Evolutionary conservation across 2,329 filamentous ascomycete genomes (phyloP), one percentile per base, ranked within the genome.

Genomic region (Ophiostoma ulmi): DNA sequence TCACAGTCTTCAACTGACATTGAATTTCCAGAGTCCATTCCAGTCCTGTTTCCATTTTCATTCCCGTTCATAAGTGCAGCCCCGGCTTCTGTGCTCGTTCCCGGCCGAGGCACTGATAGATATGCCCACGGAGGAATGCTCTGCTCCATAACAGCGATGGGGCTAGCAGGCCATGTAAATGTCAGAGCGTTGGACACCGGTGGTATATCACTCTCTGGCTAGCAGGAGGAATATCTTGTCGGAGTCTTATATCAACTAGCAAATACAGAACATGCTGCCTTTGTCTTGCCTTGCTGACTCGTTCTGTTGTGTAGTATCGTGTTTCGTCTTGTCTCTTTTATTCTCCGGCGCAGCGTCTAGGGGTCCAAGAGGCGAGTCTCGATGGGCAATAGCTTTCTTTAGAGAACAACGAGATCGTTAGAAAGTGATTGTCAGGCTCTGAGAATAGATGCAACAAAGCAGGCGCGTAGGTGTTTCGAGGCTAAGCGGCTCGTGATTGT

Each of bases 101-200:
- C 67, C 31, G 39, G 55, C 67, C 26, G 71, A 41, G 7, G 61
- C 31, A 41, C 22, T 41, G 64, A 65, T 14, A 48, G 11, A 20
- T 39, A 69, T 22, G 55, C 26, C 65, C 65, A 48, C 11, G 55
- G 39, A 11, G 35, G 68, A n/a, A 69, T 66, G 36, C 65, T 67
- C 55, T 52, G 55, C 52, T 70, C 70, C 70, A 70, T 70, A 38
- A 10, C 35, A 39, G 67, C 70, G 35, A 22, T 11, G 35, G 52
- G 66, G 26, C 70, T 55, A 65, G 35, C 66, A n/a, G 48, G 52
- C 68, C 52, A 63, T 63, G 68, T 31, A 58, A 39, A 39, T n/a
- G 63, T 65, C 35, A 36, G n/a, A n/a, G n/a, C 63, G 36, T 41
- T 67, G 38, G 39, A 67, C 13, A 11, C 20, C 22, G 36, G 3